These are phyloP conservation scores for Entrophospora sp. DNA, from an alignment of 192 early-diverging fungal species.

Conservation along the genomic window DNA sequence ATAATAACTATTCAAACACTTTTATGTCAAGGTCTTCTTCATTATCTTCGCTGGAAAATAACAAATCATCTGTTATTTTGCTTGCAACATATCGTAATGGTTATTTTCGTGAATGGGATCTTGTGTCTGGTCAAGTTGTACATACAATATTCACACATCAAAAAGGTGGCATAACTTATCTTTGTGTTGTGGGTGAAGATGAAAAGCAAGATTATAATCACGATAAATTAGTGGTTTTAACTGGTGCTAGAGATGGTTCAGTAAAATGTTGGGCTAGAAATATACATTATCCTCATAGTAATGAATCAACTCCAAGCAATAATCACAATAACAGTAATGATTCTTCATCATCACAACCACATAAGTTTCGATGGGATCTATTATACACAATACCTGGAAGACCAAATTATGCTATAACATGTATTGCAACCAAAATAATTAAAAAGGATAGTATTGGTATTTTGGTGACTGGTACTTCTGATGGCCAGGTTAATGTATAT, in stretches of 20 bases:
- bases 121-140: not conserved
- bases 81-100: not conserved
- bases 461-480: not conserved
- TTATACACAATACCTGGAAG: not conserved
- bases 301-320: not conserved
- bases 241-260: conserved; percentile 5
- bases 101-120: conserved; percentile 6
- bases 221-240: not conserved
- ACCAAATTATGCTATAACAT: not conserved
- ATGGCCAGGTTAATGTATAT: conserved; percentile 1
- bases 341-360: not conserved
- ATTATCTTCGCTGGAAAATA: no score
- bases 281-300: not conserved
- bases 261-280: not conserved
- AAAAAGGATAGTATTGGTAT: not conserved
- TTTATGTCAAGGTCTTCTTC: not conserved
- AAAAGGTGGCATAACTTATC: not conserved
- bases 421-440: not conserved
- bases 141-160: conserved; percentile 1
- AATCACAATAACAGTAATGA: no score
- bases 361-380: not conserved
- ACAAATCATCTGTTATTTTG: not conserved
- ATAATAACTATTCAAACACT: not conserved
- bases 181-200: not conserved
- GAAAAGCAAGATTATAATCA: not conserved